Evolutionary conservation across 2,329 filamentous ascomycete genomes (phyloP).

Genomic region (Cercospora sesami): DNA sequence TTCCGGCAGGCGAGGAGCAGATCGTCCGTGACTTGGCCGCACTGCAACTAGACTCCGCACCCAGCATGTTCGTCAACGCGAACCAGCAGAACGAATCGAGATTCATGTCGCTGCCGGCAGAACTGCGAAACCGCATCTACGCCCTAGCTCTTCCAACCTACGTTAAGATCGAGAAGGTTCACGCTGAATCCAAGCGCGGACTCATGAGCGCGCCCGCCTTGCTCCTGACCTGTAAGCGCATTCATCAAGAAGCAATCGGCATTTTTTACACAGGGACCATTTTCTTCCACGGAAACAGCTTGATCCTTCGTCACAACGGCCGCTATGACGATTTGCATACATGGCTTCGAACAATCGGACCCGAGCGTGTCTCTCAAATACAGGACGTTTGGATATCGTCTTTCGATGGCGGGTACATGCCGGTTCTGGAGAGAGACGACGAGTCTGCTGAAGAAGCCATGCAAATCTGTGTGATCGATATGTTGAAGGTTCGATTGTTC

Average conservation of each 20-base stretch:
- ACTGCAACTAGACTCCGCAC: neutral
- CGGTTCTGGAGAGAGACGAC: too few species aligned
- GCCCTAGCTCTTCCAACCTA: neutral
- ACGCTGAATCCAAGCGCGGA: neutral
- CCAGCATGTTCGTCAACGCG: neutral
- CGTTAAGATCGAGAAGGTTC: neutral
- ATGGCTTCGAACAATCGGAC: neutral
- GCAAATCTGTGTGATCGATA: neutral
- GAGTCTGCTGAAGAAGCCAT: neutral
- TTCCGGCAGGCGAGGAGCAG: too few species aligned
- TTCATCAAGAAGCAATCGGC: neutral
- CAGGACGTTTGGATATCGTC: neutral
- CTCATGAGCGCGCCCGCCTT: neutral
- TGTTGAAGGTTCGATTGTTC: neutral
- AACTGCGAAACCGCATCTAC: neutral
- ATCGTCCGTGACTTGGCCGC: too few species aligned
- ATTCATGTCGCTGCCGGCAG: neutral
- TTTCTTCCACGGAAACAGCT: neutral
- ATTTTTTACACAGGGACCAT: neutral
- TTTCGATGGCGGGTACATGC: neutral
- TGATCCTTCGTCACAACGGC: neutral
- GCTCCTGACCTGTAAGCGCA: neutral
- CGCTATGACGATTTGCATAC: neutral
- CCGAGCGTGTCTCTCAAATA: neutral
- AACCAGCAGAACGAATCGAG: neutral